Base-by-base conservation (phyloP, 371 early-diverging fungal species). In the Enterospora canceri region DNA sequence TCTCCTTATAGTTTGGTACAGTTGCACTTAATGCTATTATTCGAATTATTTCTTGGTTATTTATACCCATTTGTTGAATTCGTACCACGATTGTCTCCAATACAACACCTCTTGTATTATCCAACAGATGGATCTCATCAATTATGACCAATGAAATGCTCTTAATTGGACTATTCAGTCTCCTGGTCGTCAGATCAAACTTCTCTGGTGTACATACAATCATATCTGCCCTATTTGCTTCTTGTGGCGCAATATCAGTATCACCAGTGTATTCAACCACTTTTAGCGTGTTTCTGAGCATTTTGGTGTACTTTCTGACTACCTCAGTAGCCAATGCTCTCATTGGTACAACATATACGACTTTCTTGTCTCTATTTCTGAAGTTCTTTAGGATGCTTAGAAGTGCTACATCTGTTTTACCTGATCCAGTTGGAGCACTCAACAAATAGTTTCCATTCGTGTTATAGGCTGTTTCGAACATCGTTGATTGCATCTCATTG, bases 161-260 rank as follows among this genome's bases (percentile, higher is more conserved):
- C n/a, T 58, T 48, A 34, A 81, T 68, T 5, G 72, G 50, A 62
- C 51, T 60, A 46, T 55, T 32, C 4, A 88, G 88, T 77, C 92
- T 93, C 72, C 97, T 87, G 28, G 97, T 96, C 55, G 91, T 86
- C 29, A 95, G 87, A 80, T 99, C 99, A 92, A 95, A 96, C 79
- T 97, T 99, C 79, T 99, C 99, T 5, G 99, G 99, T 0, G 99
- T 99, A 1, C 94, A 94, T 26, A 99, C 88, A 70, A 99, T 91
- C 72, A 99, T 86, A 72, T 92, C 89, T 0, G 93, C 89, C 53
- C 89, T 89, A 16, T 88, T 83, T 53, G 95, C 87, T 76, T 94
- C 91, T 73, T 87, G 86, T 77, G 88, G 88, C 26, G 91, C 90
- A 66, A 94, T 77, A 74, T 94, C 91, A 1, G 89, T 86, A 82